Evolutionary conservation across 768 basidiomycete species (phyloP).

Genomic region (Amanita rubescens): DNA sequence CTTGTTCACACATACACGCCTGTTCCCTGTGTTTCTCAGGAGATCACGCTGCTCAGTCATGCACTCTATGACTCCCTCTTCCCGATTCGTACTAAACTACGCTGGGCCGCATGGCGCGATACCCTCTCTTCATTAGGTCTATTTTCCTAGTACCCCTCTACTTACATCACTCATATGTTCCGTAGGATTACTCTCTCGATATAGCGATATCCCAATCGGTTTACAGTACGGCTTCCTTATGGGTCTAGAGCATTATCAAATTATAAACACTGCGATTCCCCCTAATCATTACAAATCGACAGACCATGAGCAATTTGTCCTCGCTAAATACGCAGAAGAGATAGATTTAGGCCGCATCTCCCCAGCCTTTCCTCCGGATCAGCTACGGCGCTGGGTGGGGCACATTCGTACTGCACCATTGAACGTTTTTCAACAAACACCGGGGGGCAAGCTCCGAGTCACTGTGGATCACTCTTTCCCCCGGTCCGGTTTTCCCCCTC

Average conservation of each 20-base stretch:
- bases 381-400: constrained; percentile 15
- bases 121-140: not conserved
- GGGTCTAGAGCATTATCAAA: constrained; percentile 7
- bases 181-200: not conserved
- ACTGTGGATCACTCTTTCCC: constrained; percentile 21
- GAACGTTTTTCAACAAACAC: constrained; percentile 16
- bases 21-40: constrained; percentile 13
- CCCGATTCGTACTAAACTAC: constrained; percentile 14
- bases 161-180: not conserved
- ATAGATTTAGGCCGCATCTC: constrained; percentile 11
- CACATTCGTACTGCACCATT: constrained; percentile 20
- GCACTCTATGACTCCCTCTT: constrained; percentile 4
- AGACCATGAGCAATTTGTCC: constrained; percentile 9
- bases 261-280: constrained; percentile 10
- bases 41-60: constrained; percentile 10
- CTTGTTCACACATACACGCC: constrained; percentile 7
- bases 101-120: constrained; percentile 9
- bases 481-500: not conserved
- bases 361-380: constrained; percentile 6
- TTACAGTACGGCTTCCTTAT: constrained; percentile 15
- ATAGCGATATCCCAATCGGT: constrained; percentile 10
- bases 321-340: constrained; percentile 11
- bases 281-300: constrained; percentile 11
- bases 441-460: constrained; percentile 15
- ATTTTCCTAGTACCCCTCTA: not conserved